phyloP scores from a whole-genome alignment of 2,329 filamentous ascomycete genomes.

The Phaeoacremonium minimum region DNA sequence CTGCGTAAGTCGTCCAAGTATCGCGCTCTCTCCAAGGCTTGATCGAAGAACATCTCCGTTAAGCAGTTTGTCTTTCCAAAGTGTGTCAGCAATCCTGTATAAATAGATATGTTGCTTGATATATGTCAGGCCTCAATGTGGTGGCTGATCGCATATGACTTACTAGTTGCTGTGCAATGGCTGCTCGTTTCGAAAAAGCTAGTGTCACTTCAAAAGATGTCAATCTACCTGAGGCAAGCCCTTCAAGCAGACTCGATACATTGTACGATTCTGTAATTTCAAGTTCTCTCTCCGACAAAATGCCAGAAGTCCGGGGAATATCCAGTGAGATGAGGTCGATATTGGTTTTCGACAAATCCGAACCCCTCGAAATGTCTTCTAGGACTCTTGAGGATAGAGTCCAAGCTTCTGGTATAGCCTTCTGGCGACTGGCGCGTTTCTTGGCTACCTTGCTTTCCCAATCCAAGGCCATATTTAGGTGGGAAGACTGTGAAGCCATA shows the following conservation, averaged over 20 bases:
- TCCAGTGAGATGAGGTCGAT: constrained; percentile 8
- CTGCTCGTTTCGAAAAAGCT: constrained; percentile 10
- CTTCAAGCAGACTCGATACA: constrained; percentile 5
- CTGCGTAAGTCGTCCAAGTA: constrained; percentile 4
- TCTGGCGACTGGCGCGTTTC: constrained; percentile 5
- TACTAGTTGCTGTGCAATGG: constrained; percentile 10
- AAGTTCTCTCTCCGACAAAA: constrained; percentile 8
- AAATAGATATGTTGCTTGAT: too few relatives aligned
- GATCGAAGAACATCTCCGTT: constrained; percentile 8
- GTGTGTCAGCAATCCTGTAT: too few relatives aligned
- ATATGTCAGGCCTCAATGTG: too few relatives aligned
- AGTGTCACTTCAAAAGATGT: constrained; percentile 9
- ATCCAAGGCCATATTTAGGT: too few relatives aligned
- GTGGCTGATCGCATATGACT: too few relatives aligned
- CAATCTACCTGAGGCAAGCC: constrained; percentile 5
- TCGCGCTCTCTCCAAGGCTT: constrained; percentile 9
- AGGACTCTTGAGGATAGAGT: constrained; percentile 3
- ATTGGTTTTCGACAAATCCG: constrained; percentile 7
- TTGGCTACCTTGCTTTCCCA: constrained; percentile 5
- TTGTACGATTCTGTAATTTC: constrained; percentile 8
- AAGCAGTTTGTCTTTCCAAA: constrained; percentile 10
- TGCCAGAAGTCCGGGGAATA: constrained; percentile 4
- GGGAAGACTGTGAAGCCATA: too few relatives aligned
- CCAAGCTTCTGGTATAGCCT: constrained; percentile 7
- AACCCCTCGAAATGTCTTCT: constrained; percentile 1